These are phyloP conservation scores for Russula griseocarnosa DNA, from an alignment of 768 basidiomycete species.

Conservation along the genomic window DNA sequence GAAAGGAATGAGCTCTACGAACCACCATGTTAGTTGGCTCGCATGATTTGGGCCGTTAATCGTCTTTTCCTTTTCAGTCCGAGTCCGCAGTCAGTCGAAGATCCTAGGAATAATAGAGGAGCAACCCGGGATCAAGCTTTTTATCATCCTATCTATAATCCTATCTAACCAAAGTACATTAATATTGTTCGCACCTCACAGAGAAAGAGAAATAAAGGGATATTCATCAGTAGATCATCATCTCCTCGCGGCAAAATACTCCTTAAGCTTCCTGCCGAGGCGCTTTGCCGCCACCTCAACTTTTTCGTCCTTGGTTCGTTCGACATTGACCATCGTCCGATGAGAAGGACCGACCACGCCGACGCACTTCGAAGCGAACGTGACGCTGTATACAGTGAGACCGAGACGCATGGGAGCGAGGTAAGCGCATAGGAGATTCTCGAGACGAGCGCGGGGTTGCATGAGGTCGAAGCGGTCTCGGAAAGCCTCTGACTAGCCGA, in stretches of 20 bases:
- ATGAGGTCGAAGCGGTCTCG: slow-evolving; percentile 73
- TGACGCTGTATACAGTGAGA: slow-evolving; percentile 8
- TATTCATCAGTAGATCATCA: background rate
- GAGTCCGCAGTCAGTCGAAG: too few relatives aligned
- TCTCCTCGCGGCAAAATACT: slow-evolving; percentile 9
- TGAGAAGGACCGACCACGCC: slow-evolving; percentile 21
- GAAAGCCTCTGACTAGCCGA: slow-evolving; percentile 71
- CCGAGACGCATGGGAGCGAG: slow-evolving; percentile 41
- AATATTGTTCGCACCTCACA: background rate
- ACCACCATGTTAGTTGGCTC: too few relatives aligned
- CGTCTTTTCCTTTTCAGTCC: too few relatives aligned
- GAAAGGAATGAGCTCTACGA: too few relatives aligned
- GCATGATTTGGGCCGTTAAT: too few relatives aligned
- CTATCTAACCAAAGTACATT: background rate
- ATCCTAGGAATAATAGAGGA: too few relatives aligned
- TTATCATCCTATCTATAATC: too few relatives aligned
- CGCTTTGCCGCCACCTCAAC: slow-evolving; percentile 30
- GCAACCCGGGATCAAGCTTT: too few relatives aligned
- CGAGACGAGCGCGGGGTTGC: slow-evolving; percentile 70
- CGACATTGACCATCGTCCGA: slow-evolving; percentile 27
- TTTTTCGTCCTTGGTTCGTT: slow-evolving; percentile 27
- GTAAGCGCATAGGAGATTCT: slow-evolving; percentile 59
- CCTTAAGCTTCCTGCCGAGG: slow-evolving; percentile 21
- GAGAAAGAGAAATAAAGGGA: background rate
- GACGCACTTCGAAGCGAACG: slow-evolving; percentile 14